Conservation (phyloP, 306 rosid species). For the Cicer cuneatum region DNA sequence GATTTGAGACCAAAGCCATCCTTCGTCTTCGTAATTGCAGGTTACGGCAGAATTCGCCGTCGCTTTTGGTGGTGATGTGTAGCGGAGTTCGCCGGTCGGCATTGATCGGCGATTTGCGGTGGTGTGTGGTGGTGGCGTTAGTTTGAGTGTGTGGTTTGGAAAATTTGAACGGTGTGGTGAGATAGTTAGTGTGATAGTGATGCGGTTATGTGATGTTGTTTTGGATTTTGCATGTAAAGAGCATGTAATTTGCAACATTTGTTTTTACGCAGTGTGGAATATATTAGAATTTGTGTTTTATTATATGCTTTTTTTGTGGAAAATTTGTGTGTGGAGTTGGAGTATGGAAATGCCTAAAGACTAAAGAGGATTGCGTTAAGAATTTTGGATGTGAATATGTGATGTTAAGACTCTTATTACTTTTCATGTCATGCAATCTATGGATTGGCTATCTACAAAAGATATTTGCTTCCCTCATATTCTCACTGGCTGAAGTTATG, state of each 20-base stretch:
- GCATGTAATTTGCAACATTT: background rate
- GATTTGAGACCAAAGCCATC: slow-evolving; percentile 76
- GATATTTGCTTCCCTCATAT: too few relatives aligned
- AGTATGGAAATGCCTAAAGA: too few relatives aligned
- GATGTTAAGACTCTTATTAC: too few relatives aligned
- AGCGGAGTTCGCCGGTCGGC: slow-evolving; percentile 68
- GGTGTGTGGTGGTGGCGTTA: background rate
- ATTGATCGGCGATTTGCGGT: slow-evolving; percentile 36
- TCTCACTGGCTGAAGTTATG: too few relatives aligned
- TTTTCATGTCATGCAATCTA: too few relatives aligned
- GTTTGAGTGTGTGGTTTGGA: background rate
- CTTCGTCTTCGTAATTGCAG: slow-evolving; percentile 49
- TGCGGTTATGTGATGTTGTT: background rate
- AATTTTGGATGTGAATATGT: too few relatives aligned
- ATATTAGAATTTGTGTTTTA: too few relatives aligned
- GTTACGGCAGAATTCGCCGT: slow-evolving; percentile 26
- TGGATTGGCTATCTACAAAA: too few relatives aligned
- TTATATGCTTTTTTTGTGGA: too few relatives aligned
- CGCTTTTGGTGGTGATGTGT: slow-evolving; percentile 29
- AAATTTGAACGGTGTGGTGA: background rate
- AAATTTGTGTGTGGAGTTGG: too few relatives aligned
- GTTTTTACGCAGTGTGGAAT: background rate
- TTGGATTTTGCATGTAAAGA: background rate
- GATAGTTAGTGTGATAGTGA: slow-evolving; percentile 1
- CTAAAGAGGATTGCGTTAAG: too few relatives aligned